A percentile compares a stretch with the other conserved stretches of the same genome.
phyloP scores from a whole-genome alignment of 805 yeast species.

The Starmerella asiatica region DNA sequence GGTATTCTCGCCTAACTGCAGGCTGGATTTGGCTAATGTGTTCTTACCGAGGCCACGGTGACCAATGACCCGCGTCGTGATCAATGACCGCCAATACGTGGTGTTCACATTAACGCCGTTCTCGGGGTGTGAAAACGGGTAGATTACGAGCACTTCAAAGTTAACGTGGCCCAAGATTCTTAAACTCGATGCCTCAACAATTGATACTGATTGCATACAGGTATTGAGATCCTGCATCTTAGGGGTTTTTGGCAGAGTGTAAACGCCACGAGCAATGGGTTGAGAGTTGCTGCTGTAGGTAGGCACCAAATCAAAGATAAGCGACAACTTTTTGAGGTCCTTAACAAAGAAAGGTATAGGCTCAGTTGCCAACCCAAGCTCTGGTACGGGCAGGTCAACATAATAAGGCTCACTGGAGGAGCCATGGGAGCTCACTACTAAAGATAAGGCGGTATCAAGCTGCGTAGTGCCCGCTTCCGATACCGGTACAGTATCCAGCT shows the following conservation, averaged over 20 bases:
- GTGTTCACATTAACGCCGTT: conserved; percentile 53
- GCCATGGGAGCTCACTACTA: conserved; percentile 40
- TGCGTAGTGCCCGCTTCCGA: conserved; percentile 69
- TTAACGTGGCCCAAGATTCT: conserved; percentile 64
- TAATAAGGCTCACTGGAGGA: conserved; percentile 41
- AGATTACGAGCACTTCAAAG: conserved; percentile 61
- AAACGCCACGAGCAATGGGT: conserved; percentile 69
- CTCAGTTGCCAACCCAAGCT: conserved; percentile 43
- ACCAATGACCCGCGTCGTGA: conserved; percentile 83
- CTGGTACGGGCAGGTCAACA: conserved; percentile 73
- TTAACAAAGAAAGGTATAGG: conserved; percentile 57
- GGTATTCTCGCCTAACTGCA: conserved; percentile 91
- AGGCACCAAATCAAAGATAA: conserved; percentile 79
- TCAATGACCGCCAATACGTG: conserved; percentile 83
- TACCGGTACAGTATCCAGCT: conserved; percentile 59
- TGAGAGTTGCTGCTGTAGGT: conserved; percentile 46
- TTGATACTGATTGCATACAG: conserved; percentile 50
- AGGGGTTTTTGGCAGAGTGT: conserved; percentile 39
- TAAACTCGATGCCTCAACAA: conserved; percentile 55
- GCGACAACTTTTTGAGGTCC: conserved; percentile 29
- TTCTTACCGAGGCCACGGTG: conserved; percentile 94
- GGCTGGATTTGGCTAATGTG: conserved; percentile 50
- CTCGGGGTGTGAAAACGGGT: conserved; percentile 57
- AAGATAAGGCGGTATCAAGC: conserved; percentile 73
- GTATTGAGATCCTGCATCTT: conserved; percentile 49